Evolutionary conservation across 768 basidiomycete species (phyloP).

Genomic region (Agrocybe praecox): DNA sequence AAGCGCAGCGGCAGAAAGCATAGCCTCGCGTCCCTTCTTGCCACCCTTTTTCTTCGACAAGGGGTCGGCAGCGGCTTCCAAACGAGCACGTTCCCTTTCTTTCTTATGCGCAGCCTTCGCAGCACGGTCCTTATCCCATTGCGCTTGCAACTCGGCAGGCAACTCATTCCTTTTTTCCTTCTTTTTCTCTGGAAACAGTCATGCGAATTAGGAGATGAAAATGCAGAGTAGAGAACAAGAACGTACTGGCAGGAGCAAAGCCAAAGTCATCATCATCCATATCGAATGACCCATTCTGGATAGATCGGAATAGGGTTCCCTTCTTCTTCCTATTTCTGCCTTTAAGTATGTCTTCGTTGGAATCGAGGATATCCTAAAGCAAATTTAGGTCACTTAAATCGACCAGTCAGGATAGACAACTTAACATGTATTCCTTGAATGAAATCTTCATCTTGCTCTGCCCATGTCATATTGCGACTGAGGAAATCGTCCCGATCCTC

Average conservation of each 20-base stretch:
- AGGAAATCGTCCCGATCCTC: conserved; percentile 36
- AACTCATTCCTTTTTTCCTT: conserved; percentile 57
- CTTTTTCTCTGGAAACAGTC: conserved; percentile 32
- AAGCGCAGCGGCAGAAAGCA: conserved; percentile 54
- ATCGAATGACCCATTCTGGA: conserved; percentile 57
- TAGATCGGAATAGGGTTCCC: conserved; percentile 61
- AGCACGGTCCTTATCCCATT: conserved; percentile 81
- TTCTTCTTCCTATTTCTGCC: conserved; percentile 47
- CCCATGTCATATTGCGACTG: conserved; percentile 33
- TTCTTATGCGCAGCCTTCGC: conserved; percentile 82
- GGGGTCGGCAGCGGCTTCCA: conserved; percentile 64
- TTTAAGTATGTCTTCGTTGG: conserved; percentile 51
- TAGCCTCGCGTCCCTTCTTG: conserved; percentile 71
- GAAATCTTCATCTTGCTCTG: conserved; percentile 61
- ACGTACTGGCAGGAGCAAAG: conserved; percentile 54
- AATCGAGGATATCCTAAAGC: conserved; percentile 60
- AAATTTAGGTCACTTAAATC: neutral
- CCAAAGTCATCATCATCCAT: conserved; percentile 34
- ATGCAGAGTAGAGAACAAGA: neutral
- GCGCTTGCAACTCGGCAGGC: conserved; percentile 58
- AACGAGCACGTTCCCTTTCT: conserved; percentile 56
- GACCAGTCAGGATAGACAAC: conserved; percentile 10
- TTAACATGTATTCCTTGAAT: conserved; percentile 57
- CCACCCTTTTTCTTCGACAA: conserved; percentile 62
- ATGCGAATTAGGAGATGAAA: neutral